Evolutionary conservation across 768 basidiomycete species (phyloP), one percentile per base, ranked within the genome.

Genomic region (Neoboletus magnificus): DNA sequence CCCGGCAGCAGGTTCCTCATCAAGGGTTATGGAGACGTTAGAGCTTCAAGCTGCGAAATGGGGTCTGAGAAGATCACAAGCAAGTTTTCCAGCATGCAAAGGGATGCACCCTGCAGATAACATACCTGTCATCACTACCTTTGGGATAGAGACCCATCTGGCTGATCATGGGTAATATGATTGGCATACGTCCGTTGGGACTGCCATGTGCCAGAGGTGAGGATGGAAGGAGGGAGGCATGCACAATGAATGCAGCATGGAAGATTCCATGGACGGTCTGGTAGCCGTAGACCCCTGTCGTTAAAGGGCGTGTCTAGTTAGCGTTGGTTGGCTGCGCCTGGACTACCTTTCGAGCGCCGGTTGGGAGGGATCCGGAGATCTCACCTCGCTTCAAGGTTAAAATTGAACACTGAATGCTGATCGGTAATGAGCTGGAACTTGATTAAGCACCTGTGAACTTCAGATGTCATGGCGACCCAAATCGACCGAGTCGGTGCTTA

Each of bases 131-230:
- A 13, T 65, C 58, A 2, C 13, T 18, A 5, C 25, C 42, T 27
- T 47, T 30, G 4, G 60, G 56, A 41, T 66, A 68, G n/a, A 60
- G 35, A 0, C 56, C 66, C 1, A 67, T 48, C 48, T 68, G 59
- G 4, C 65, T 63, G 11, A 66, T 65, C 65, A 66, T 68, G 18
- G 66, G 65, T 20, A 68, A 33, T 54, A 68, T 66, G 40, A 55
- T 47, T 30, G 65, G 66, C 16, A 53, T 51, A 16, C 58, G 56
- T 4, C 60, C 54, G 3, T 35, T 16, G 6, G 50, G 53, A 29
- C 58, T 53, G 3, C 56, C 60, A 23, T 57, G 47, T 33, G 1
- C 57, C 55, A 16, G 62, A 55, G 3, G 30, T n/a, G 66, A 50
- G 6, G 58, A 56, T 23, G 65, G 61, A 45, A 66, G 50, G 35